Conservation (phyloP, 2,329 filamentous ascomycete species). For the Elsinoe batatas region DNA sequence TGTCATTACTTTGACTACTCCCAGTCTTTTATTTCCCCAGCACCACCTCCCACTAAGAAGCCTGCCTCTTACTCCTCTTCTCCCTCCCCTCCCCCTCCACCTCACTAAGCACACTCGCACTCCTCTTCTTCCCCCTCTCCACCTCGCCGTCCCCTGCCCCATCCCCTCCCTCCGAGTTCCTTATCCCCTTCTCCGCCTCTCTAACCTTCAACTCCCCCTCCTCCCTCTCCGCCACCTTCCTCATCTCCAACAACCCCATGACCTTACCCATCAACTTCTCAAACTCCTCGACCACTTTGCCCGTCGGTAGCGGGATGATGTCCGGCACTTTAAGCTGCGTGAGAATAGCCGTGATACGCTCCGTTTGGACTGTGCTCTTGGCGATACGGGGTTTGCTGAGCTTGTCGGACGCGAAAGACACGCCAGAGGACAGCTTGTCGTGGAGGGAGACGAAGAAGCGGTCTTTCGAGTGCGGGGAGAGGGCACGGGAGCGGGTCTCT, state of each 20-base stretch:
- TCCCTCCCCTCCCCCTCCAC: conserved; percentile 10
- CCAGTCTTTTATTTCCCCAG: too few species aligned
- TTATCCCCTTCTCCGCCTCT: conserved; percentile 27
- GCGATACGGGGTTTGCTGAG: conserved; percentile 69
- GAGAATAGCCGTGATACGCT: conserved; percentile 63
- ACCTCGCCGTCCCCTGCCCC: not conserved
- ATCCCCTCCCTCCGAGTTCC: conserved; percentile 11
- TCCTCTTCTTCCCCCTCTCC: conserved; percentile 14
- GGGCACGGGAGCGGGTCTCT: conserved; percentile 40
- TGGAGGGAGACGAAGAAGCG: conserved; percentile 65
- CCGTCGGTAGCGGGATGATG: conserved; percentile 64
- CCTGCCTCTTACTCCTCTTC: conserved; percentile 13
- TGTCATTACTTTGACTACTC: not conserved
- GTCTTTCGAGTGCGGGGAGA: conserved; percentile 65
- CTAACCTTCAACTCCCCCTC: conserved; percentile 57
- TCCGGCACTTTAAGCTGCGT: conserved; percentile 61
- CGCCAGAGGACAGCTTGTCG: conserved; percentile 74
- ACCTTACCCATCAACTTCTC: conserved; percentile 62
- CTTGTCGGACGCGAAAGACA: conserved; percentile 80
- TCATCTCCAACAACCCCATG: conserved; percentile 57
- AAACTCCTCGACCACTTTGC: conserved; percentile 59
- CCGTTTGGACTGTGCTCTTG: conserved; percentile 65
- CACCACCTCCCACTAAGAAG: not conserved
- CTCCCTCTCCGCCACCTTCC: conserved; percentile 67
- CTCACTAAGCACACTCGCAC: conserved; percentile 15